Evolutionary conservation across 805 yeast species (phyloP).

Genomic region (Saccharomyces jurei): DNA sequence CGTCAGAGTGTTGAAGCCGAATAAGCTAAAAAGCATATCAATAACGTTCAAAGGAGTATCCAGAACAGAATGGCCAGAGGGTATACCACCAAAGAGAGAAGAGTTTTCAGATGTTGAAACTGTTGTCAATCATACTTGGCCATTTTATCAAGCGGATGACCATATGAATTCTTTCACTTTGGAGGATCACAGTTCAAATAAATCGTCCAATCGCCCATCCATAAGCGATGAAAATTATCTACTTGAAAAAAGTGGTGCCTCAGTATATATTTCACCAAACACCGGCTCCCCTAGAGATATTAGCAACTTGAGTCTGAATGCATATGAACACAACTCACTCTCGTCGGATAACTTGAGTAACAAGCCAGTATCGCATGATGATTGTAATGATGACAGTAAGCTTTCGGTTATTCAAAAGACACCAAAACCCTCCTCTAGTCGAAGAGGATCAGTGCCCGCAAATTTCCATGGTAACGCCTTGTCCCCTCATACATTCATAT

Average conservation of each 20-base stretch:
- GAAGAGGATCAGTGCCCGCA: neutral
- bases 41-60: constrained; percentile 57
- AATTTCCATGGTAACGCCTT: neutral
- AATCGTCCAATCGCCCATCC: neutral
- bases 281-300: neutral
- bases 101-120: constrained; percentile 55
- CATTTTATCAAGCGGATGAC: constrained; percentile 59
- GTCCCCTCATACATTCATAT: neutral
- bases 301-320: neutral
- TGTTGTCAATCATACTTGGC: constrained; percentile 77
- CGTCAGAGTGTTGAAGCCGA: constrained; percentile 57
- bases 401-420: neutral
- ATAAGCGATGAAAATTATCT: neutral
- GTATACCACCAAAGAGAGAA: constrained; percentile 77
- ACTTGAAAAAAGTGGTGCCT: neutral
- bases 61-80: constrained; percentile 93
- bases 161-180: neutral
- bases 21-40: constrained; percentile 54
- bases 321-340: neutral
- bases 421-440: neutral
- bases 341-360: neutral
- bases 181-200: neutral
- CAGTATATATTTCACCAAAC: neutral
- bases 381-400: neutral
- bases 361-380: neutral